Base-by-base conservation (phyloP, 345 rosid genomes). In the Eucalyptus virginea region DNA sequence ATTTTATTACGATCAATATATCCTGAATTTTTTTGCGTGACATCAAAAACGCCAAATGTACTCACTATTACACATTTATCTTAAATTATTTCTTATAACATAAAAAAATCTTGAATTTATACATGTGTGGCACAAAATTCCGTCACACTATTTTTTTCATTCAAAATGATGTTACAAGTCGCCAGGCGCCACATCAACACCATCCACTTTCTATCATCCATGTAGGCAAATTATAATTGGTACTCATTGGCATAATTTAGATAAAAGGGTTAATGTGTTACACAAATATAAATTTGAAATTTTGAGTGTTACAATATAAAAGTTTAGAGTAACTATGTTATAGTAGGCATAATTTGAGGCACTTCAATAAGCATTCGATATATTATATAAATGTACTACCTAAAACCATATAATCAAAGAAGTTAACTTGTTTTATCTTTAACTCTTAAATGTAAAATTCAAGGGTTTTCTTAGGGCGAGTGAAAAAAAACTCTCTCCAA, bases 131-230 rank as follows among this genome's bases (percentile, higher is more conserved):
- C 12, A 56, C 28, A 56, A 52, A 52, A 52, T 52, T 52, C 0
- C 1, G 0, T 19, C 24, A 8, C 24, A 7, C 19, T 7, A 8
- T 19, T 19, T 52, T 52, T 52, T 52, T 52, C 56, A 52, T 0
- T 52, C 0, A 52, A 52, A 52, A 52, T 52, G 11, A 19, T 19
- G 58, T 52, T 19, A 52, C 19, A 52, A 52, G 58, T 52, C 0
- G 58, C 9, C 3, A 51, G 56, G 56, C 18, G 23, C 23, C 0
- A 51, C 4, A 1, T 51, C 56, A 51, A 51, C 23, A 51, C 9
- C 1, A 1, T 2, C 0, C 0, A 2, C 15, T 16, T 60, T 60
- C 8, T 1, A 28, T 60, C 2, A 0, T 58, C 4, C 32, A 58
- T 6, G 0, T 58, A 26, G 14, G 30, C 14, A 60, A 28, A 28